phyloP scores from a whole-genome alignment of 2,329 filamentous ascomycete genomes.

The Dryadomyces quercus-mongolicae region DNA sequence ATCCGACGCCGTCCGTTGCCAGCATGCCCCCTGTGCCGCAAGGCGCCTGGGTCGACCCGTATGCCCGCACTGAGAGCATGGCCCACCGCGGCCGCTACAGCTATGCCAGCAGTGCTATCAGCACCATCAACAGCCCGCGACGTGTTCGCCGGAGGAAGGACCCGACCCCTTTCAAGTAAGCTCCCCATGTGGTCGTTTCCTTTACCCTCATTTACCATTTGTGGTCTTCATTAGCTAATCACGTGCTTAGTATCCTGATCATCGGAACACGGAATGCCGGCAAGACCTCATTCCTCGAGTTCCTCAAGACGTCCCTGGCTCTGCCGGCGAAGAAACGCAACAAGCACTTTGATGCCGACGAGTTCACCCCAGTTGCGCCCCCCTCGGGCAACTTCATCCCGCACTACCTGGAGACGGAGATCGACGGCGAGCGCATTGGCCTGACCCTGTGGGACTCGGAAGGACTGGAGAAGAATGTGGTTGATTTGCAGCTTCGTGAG shows the following conservation, averaged over 20 bases:
- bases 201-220: background rate
- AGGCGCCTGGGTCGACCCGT: slow-evolving; percentile 58
- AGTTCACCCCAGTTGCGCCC: slow-evolving; percentile 36
- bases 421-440: slow-evolving; percentile 82
- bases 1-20: slow-evolving; percentile 31
- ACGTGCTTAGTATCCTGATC: slow-evolving; percentile 60
- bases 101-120: slow-evolving; percentile 85
- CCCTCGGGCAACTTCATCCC: slow-evolving; percentile 65
- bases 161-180: slow-evolving; percentile 96
- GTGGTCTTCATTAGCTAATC: no score
- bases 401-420: slow-evolving; percentile 87
- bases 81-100: slow-evolving; percentile 91
- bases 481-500: slow-evolving; percentile 86
- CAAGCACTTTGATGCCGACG: slow-evolving; percentile 44
- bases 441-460: slow-evolving; percentile 95
- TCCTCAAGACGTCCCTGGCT: slow-evolving; percentile 76
- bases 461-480: slow-evolving; percentile 86
- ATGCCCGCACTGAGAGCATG: slow-evolving; percentile 85
- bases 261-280: slow-evolving; percentile 78
- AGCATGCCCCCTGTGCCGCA: slow-evolving; percentile 45
- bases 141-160: slow-evolving; percentile 91
- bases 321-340: slow-evolving; percentile 68
- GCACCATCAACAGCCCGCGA: slow-evolving; percentile 84
- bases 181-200: background rate
- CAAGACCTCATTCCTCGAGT: slow-evolving; percentile 95